Base-by-base conservation (phyloP, 2,329 filamentous ascomycete species). In the Zymoseptoria tritici region DNA sequence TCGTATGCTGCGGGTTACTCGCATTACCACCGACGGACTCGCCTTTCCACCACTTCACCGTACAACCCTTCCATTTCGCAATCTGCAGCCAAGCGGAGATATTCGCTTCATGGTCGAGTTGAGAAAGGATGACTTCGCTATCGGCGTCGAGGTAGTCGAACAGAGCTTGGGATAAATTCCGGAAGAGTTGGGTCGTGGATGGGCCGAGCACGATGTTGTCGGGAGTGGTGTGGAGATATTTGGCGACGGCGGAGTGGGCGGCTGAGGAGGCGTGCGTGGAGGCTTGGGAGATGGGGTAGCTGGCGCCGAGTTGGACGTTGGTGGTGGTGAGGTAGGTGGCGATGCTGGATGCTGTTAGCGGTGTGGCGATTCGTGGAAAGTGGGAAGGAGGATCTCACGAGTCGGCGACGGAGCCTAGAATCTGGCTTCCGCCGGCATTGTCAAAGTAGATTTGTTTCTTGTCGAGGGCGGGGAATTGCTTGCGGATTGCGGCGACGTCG, bases 61-160 rank as follows among this genome's bases (percentile, higher is more conserved):
- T 80, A 5, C 90, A 77, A 3, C 81, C 79, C 52, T 84, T 80
- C 13, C 81, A 80, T 29, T 80, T 73, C 1, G 88, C 88, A 24
- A 92, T 79, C 55, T 84, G 81, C 0, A 90, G 75, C 90, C 89
- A 93, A 0, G 88, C 80, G 1, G 86, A 83, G 59, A 89, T 85
- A 70, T 91, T 91, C 46, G 89, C 86, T 75, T 92, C 89, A 68
- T 93, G 89, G 71, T 92, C 89, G 57, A 91, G 77, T 59, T 81
- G 81, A 0, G 88, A 90, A 9, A 92, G 69, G 62, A 94, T 77
- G 54, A 93, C 80, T 69, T 76, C 69, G 0, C 80, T 81, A 42
- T 77, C 80, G 0, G 80, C 79, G 60, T 82, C 79, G 1, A 87
- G 72, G 42, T 87, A 78, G 0, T 81, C 82, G 26, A 79, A 85